These are phyloP conservation scores for Cydonia oblonga DNA, from an alignment of 331 rosid species.

Conservation along the genomic window DNA sequence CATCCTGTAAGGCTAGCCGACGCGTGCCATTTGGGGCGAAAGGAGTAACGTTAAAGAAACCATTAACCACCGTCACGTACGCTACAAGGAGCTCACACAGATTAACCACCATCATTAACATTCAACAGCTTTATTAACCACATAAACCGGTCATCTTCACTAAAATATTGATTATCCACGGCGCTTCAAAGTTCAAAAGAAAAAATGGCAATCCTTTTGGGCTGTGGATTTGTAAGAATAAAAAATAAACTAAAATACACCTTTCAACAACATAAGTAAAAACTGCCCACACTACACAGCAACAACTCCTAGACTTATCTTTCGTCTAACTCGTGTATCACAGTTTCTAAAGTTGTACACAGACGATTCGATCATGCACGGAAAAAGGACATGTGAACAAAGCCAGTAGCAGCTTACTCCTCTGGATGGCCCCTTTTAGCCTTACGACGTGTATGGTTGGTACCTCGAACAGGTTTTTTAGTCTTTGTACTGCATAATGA, in stretches of 20 bases:
- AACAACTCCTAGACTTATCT: not conserved
- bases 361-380: constrained; percentile 10
- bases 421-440: constrained; percentile 64
- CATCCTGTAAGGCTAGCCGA: not conserved
- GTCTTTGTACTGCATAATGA: constrained; percentile 45
- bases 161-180: not conserved
- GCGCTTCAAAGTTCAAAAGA: not conserved
- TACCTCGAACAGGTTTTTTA: constrained; percentile 37
- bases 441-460: constrained; percentile 57
- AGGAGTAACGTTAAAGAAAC: not conserved
- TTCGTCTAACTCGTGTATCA: constrained; percentile 1
- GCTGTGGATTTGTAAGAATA: not conserved
- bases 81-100: not conserved
- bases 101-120: not conserved
- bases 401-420: constrained; percentile 27
- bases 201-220: not conserved
- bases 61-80: not conserved
- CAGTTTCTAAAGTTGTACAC: not conserved
- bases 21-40: not conserved
- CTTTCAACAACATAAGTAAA: not conserved
- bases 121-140: not conserved
- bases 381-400: constrained; percentile 11
- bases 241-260: constrained; percentile 12
- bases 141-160: not conserved
- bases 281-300: constrained; percentile 3